Evolutionary conservation across 192 early-diverging fungal species (phyloP), one percentile per base, ranked within the genome.

Genomic region (Podila horticola): DNA sequence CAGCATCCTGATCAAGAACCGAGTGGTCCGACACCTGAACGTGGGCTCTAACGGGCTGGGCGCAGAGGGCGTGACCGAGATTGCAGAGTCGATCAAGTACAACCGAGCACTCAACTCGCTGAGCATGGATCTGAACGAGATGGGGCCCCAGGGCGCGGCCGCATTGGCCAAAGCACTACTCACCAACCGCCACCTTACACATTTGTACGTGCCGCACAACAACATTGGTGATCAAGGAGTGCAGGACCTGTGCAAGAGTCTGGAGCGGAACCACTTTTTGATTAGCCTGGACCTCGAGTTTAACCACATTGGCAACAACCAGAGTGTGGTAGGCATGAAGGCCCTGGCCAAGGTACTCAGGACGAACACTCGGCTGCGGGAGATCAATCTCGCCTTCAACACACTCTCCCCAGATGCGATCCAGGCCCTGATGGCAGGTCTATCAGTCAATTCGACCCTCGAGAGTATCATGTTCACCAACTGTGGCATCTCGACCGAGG

Each of bases 91-190:
- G 3, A 59, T 84, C 26, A 64, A 70, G 28, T 62, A 41, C 69
- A 84, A 84, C 58, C 19, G 64, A 3, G 60, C 70, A 19, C 57
- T 84, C 1, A 62, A 28, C 5, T 82, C 76, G 20, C 34, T 84
- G 3, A 84, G 83, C 34, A 30, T 84, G 30, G 83, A 84, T 51
- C 28, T 75, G 66, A 84, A 84, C 50, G 79, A 84, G 51, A 81
- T 84, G 58, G 55, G 71, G 17, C 20, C 55, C 0, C n/a, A 41
- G 26, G 77, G 83, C 10, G 77, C 77, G 0, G 34, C 66, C 0
- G 59, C 60, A 1, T 62, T 84, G 15, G 70, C 69, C 1, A 31
- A 34, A 12, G 73, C 77, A 1, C n/a, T 84, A 22, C 22, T 58
- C 2, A 55, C 72, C 4, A 84, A 84, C 57, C 55, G 66, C 48